Evolutionary conservation across 2,329 filamentous ascomycete species (phyloP).

Genomic region (Claviceps monticola): DNA sequence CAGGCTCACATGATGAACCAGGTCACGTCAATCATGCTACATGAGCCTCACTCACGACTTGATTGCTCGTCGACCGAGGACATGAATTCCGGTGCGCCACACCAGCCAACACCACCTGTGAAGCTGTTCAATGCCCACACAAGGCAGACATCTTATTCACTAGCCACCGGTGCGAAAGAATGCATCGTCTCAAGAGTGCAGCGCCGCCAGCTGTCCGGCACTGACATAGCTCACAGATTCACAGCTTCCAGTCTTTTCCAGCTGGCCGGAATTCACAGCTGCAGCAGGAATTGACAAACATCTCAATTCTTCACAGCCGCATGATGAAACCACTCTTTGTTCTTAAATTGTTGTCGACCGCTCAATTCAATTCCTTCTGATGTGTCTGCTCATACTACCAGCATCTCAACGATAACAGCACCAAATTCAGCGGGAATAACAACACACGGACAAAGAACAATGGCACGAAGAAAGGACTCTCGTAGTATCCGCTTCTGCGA

Average conservation of each 20-base stretch:
- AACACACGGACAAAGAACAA: not conserved
- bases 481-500: slow-evolving; percentile 19
- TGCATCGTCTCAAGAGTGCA: too few species aligned
- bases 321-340: not conserved
- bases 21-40: slow-evolving; percentile 56
- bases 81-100: slow-evolving; percentile 54
- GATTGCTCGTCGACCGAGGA: slow-evolving; percentile 44
- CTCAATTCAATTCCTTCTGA: not conserved
- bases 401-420: not conserved
- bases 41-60: slow-evolving; percentile 66
- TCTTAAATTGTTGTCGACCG: not conserved
- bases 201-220: too few species aligned
- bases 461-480: not conserved
- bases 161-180: too few species aligned
- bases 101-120: slow-evolving; percentile 34
- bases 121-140: slow-evolving; percentile 53
- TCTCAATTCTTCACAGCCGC: not conserved
- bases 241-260: too few species aligned
- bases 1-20: slow-evolving; percentile 71
- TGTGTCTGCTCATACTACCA: not conserved
- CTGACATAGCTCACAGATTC: too few species aligned
- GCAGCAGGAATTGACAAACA: not conserved
- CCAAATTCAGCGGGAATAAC: not conserved
- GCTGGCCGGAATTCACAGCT: too few species aligned
- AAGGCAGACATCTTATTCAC: slow-evolving; percentile 33